Percentiles rank a stretch among this genome's conserved stretches.
phyloP scores from a whole-genome alignment of 352 stramenopile species.

The Phytophthora constricta region DNA sequence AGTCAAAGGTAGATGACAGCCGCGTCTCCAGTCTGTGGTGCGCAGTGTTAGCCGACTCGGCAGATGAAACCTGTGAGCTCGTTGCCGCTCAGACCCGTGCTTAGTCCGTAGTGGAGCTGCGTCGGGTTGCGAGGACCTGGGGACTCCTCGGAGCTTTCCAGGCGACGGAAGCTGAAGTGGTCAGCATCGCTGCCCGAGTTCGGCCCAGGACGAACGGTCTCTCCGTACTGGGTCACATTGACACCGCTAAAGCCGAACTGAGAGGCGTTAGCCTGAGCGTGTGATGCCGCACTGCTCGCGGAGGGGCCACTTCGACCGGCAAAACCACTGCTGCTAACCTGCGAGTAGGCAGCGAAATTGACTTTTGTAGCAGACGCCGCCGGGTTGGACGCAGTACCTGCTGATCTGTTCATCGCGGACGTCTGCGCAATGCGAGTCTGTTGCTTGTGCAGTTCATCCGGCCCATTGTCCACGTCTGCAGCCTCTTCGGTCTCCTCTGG shows the following conservation, averaged over 20 bases:
- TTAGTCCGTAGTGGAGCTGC: constrained; percentile 21
- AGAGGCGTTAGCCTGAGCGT: constrained; percentile 33
- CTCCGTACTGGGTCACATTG: constrained; percentile 11
- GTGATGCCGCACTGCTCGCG: constrained; percentile 29
- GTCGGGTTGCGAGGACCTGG: not conserved
- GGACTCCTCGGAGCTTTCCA: constrained; percentile 33
- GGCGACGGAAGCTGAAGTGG: constrained; percentile 38
- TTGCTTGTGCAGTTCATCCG: constrained; percentile 58
- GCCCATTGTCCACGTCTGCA: constrained; percentile 29
- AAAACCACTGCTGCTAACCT: constrained; percentile 9
- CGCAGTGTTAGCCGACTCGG: constrained; percentile 24
- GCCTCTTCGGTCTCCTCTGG: constrained; percentile 38
- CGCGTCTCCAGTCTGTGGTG: constrained; percentile 24
- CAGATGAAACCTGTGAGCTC: constrained; percentile 36
- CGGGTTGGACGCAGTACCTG: constrained; percentile 26
- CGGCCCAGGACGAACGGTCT: not conserved
- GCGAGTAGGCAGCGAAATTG: constrained; percentile 34
- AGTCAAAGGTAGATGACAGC: constrained; percentile 59
- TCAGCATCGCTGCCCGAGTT: constrained; percentile 14
- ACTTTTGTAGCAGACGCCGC: constrained; percentile 26
- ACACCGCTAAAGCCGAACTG: constrained; percentile 44
- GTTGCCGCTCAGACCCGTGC: constrained; percentile 29
- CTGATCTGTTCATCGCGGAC: constrained; percentile 42
- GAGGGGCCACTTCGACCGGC: constrained; percentile 16
- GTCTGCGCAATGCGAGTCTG: constrained; percentile 69